Base-by-base conservation (phyloP, 2,329 filamentous ascomycete genomes). In the Akanthomyces uredinophilus region DNA sequence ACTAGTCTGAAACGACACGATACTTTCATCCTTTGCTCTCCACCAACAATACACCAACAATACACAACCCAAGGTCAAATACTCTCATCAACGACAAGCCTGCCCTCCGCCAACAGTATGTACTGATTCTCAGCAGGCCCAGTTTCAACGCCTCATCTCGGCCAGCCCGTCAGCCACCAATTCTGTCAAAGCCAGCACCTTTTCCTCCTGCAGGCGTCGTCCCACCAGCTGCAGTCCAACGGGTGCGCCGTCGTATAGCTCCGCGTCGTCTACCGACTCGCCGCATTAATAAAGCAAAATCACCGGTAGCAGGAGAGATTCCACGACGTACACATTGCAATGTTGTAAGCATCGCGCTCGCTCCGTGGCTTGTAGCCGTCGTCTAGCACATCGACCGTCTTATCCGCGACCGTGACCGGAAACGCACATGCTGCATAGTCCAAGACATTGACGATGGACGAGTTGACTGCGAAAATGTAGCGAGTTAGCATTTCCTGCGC, bases 321-420 rank as follows among this genome's bases (percentile, higher is more conserved):
- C 35, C 3, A 2, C 16, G 10, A 46, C 41, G 3, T 46, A 56
- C 53, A 37, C 37, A 46, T 56, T 5, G 53, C 53, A 29, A 27
- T 39, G 14, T 46, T 46, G 20, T 24, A 35, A 16, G n/a, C 24
- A 5, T 24, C 27, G n/a, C 39, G 27, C 41, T 46, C 41, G 41
- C 41, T 46, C 13, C 41, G 41, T 27, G 53, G 27, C 41, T 46
- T 35, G n/a, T 46, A 56, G n/a, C 32, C 18, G 18, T n/a, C 14
- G 13, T 46, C n/a, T 27, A 56, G 16, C 41, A 24, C 41, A 5
- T 55, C 53, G 16, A 55, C 53, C 5, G 39, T 62, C 65, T 75
- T 73, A 62, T 78, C 75, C 1, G 74, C 75, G 49, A 70, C 72
- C 0, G 75, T 77, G 8, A 79, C 74, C 0, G 78, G 78, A 14